Evolutionary conservation across 2,329 filamentous ascomycete species (phyloP).

Genomic region (Hypoxylon sp.): DNA sequence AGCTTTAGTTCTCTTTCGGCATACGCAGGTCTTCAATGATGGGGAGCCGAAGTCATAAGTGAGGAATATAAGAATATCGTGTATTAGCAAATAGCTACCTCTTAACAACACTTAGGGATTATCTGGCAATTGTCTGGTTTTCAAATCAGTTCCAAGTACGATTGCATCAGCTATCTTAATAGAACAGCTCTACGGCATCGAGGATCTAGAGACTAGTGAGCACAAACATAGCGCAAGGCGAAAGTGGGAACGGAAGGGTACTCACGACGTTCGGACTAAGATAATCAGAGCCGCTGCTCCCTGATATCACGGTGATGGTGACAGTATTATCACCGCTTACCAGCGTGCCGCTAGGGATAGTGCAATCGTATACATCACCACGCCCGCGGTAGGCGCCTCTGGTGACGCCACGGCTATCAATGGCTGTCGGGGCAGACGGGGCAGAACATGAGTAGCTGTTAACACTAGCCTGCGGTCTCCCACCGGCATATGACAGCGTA

Average conservation of each 20-base stretch:
- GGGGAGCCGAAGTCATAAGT: too few species aligned
- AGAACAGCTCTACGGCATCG: constrained; percentile 53
- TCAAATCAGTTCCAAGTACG: background rate
- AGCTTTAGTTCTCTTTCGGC: too few species aligned
- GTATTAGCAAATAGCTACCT: too few species aligned
- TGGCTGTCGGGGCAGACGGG: constrained; percentile 59
- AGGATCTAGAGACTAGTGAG: constrained; percentile 44
- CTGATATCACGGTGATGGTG: constrained; percentile 66
- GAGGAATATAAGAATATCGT: too few species aligned
- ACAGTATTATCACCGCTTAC: constrained; percentile 68
- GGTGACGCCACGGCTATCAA: constrained; percentile 71
- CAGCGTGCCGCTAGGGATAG: constrained; percentile 65
- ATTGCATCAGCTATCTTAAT: constrained; percentile 32
- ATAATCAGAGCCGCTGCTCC: constrained; percentile 63
- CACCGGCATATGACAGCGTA: constrained; percentile 69
- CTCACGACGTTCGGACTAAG: constrained; percentile 64
- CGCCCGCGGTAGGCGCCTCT: constrained; percentile 70
- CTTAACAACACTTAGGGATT: too few species aligned
- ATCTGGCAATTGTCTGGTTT: background rate
- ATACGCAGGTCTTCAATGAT: too few species aligned
- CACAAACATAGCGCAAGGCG: constrained; percentile 1
- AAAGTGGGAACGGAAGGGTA: constrained; percentile 12
- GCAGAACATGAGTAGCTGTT: constrained; percentile 53
- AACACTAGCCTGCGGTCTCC: constrained; percentile 63
- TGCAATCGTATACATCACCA: constrained; percentile 69